phyloP scores from a whole-genome alignment of 2,329 filamentous ascomycete species.

The Myriosclerotinia curreyana region DNA sequence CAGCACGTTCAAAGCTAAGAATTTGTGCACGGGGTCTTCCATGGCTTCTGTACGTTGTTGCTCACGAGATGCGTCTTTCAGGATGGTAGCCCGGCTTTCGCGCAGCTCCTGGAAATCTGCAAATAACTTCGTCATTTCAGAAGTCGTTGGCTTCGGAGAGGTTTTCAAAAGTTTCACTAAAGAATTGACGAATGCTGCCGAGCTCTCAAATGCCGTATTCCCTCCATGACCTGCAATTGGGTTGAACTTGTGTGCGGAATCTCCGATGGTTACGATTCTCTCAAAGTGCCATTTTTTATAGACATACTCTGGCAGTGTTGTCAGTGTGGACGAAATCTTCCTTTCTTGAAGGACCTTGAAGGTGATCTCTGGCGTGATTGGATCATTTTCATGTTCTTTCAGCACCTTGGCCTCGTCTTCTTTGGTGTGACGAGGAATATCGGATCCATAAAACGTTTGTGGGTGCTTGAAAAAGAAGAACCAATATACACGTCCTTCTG shows the following conservation, averaged over 20 bases:
- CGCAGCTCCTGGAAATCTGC: background rate
- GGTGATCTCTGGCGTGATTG: constrained; percentile 20
- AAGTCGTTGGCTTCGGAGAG: background rate
- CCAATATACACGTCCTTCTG: constrained; percentile 23
- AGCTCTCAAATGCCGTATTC: background rate
- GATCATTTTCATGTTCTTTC: constrained; percentile 20
- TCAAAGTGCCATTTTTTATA: constrained; percentile 43
- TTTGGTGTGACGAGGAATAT: constrained; percentile 29
- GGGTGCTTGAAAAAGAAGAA: constrained; percentile 28
- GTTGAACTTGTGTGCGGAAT: constrained; percentile 24
- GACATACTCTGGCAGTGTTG: constrained; percentile 30
- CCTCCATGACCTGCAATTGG: constrained; percentile 15
- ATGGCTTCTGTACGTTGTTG: constrained; percentile 11
- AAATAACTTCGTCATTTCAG: background rate
- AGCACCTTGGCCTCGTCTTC: constrained; percentile 24
- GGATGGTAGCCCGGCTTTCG: background rate
- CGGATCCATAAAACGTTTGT: constrained; percentile 20
- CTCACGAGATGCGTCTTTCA: constrained; percentile 9
- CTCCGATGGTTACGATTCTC: constrained; percentile 37
- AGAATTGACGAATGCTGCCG: constrained; percentile 5
- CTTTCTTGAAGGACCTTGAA: constrained; percentile 27
- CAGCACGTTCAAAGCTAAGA: constrained; percentile 7
- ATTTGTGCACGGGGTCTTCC: constrained; percentile 7
- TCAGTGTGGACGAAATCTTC: constrained; percentile 20
- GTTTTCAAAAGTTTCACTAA: constrained; percentile 1